Evolutionary conservation across 768 basidiomycete species (phyloP), one percentile per base, ranked within the genome.

Genomic region (Gymnopilus dilepis): DNA sequence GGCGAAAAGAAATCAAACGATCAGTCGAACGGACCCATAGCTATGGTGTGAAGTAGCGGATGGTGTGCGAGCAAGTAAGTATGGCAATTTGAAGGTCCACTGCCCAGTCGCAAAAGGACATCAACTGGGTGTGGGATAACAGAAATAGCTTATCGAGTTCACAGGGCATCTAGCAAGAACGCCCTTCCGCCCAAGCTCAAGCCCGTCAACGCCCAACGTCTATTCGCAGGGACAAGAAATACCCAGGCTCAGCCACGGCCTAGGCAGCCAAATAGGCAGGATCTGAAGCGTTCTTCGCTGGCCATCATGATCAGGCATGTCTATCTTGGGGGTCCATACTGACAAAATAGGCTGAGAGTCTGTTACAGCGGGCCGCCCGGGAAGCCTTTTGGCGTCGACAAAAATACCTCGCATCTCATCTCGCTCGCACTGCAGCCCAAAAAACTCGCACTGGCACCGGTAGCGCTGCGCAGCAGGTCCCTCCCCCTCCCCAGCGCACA

Each of bases 241-340:
- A 42, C 59, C 59, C 52, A 54, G 53, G 52, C 43, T 38, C 59
- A 48, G 41, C 55, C 42, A 42, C 59, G 24, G 41, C 53, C 59
- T n/a, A 60, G 55, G 55, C 59, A 60, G 17, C 41, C 41, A 54
- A 60, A 60, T 38, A 60, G 59, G 30, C 53, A 43, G 53, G 21
- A 31, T 19, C 31, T 50, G 28, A 28, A 30, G n/a, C n/a, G 41
- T 47, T 60, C 53, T 24, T 47, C 19, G 37, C 52, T 54, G 37
- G 52, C 41, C 42, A 30, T 59, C 51, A 59, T 51, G 58, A 48
- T 59, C 48, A 40, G 28, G 34, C 48, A 47, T 47, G 53, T 52
- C 53, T 60, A 60, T 55, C 59, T 60, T 60, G 59, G 59, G 59
- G 53, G 59, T 60, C 59, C 59, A 60, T 37, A 60, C 42, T 38